Evolutionary conservation across 495 filamentous ascomycete genomes (phyloP).

Genomic region (Apiosordaria backusii): DNA sequence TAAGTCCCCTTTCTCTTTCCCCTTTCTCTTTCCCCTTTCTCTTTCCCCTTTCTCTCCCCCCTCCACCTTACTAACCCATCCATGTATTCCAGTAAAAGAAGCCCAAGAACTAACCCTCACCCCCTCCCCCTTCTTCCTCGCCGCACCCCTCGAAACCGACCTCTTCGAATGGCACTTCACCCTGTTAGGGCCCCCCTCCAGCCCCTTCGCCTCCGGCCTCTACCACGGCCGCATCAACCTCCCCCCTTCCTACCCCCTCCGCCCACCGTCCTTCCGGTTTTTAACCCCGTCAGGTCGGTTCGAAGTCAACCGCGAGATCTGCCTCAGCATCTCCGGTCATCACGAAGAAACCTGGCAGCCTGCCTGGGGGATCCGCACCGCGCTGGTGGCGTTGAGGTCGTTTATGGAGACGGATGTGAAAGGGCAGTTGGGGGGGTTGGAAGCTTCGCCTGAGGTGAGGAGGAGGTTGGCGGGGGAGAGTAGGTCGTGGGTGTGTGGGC

Average conservation of each 20-base stretch:
- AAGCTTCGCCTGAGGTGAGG: slow-evolving; percentile 61
- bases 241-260: slow-evolving; percentile 81
- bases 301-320: slow-evolving; percentile 96
- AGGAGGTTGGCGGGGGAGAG: slow-evolving; percentile 62
- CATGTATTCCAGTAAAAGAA: slow-evolving; percentile 61
- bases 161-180: slow-evolving; percentile 99
- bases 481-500: slow-evolving; percentile 46
- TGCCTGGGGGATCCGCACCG: slow-evolving; percentile 88
- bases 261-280: slow-evolving; percentile 92
- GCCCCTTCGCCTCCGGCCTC: slow-evolving; percentile 72
- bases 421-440: slow-evolving; percentile 86
- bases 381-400: slow-evolving; percentile 62
- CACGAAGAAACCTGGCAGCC: slow-evolving; percentile 99
- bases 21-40: slow-evolving; percentile 6
- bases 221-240: slow-evolving; percentile 97
- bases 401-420: slow-evolving; percentile 73
- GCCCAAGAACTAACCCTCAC: slow-evolving; percentile 73
- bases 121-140: slow-evolving; percentile 78
- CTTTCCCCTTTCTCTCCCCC: slow-evolving; percentile 8
- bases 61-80: slow-evolving; percentile 12
- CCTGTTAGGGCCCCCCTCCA: slow-evolving; percentile 78
- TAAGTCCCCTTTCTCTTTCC: slow-evolving; percentile 36
- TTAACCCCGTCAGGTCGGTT: slow-evolving; percentile 88
- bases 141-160: slow-evolving; percentile 75
- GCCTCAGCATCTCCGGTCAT: slow-evolving; percentile 85